Base-by-base conservation (phyloP, 2,329 filamentous ascomycete genomes). In the Fusarium ambrosium region DNA sequence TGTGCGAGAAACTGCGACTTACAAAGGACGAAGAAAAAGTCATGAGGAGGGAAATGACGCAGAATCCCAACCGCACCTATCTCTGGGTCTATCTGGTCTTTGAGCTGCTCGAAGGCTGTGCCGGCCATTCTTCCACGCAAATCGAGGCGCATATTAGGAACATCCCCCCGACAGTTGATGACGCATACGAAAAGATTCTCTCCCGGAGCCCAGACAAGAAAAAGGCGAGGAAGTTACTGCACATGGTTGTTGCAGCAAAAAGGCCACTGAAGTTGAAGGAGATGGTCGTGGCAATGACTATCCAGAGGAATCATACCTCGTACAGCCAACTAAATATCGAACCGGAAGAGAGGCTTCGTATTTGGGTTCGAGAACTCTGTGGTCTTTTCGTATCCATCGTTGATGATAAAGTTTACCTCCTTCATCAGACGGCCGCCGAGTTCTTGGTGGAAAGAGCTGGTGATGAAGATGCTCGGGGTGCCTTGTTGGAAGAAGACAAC, bases 21-120 rank as follows among this genome's bases (percentile, higher is more conserved):
- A 4, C 16, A 13, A 2, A 10, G 3, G 2, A 2, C 0, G 16
- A 7, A 20, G 48, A 32, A 18, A 14, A 32, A 20, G 27, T 32
- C 27, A 20, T 53, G 48, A 53, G 4, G 16, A 53, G 10, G 2
- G 18, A 29, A 11, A 29, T 53, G 24, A 29, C 9, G 2, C 43
- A 71, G 45, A 69, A 81, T 22, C 34, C 69, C 1, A 74, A 84
- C 43, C 80, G 82, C 13, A 85, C 82, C 0, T 85, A 84, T 61
- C 81, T 85, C 18, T 85, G 80, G 83, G 73, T 83, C 5, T 76
- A 82, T 43, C 78, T 85, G 62, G 75, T 84, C 2, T 81, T 84
- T 14, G 72, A 83, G 64, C 7, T 29, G 27, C 51, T 77, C 81
- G 27, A 79, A 78, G 39, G 78, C 71, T 45, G 78, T 66, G 22